Percentiles rank a stretch among this genome's conserved stretches.
These are phyloP conservation scores for Nicotiana rustica DNA, from an alignment of 305 asterid species.

Conservation along the genomic window DNA sequence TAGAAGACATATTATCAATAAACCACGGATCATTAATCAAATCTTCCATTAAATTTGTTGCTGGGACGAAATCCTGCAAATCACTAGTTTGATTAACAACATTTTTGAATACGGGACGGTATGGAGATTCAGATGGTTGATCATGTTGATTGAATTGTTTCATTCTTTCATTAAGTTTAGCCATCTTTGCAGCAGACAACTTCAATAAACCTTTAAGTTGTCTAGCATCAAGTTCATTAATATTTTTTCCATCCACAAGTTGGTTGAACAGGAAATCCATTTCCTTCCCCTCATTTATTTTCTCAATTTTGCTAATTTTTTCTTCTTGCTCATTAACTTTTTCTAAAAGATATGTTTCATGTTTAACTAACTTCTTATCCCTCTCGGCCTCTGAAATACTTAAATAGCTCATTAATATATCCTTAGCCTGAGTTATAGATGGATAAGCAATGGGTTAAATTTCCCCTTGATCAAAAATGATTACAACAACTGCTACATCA, in stretches of 20 bases:
- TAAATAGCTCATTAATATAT: not conserved
- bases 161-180: conserved; percentile 21
- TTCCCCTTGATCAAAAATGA: not conserved
- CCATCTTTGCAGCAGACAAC: not conserved
- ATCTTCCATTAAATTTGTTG: not conserved
- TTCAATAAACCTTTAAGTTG: not conserved
- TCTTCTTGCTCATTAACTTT: not conserved
- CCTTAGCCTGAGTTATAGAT: not conserved
- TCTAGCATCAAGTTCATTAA: not conserved
- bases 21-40: not conserved
- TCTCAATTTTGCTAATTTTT: conserved; percentile 11
- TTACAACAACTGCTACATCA: not conserved
- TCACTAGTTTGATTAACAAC: not conserved
- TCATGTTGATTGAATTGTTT: not conserved
- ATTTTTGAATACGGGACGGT: not conserved
- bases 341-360: not conserved
- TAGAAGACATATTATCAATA: not conserved
- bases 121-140: not conserved
- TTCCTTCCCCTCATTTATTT: conserved; percentile 20
- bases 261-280: conserved; percentile 23
- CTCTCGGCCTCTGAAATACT: not conserved
- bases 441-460: not conserved
- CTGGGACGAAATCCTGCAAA: not conserved
- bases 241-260: not conserved
- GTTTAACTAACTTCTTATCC: not conserved